Evolutionary conservation across 805 yeast genomes (phyloP).

Genomic region (Starmerella kuoi): DNA sequence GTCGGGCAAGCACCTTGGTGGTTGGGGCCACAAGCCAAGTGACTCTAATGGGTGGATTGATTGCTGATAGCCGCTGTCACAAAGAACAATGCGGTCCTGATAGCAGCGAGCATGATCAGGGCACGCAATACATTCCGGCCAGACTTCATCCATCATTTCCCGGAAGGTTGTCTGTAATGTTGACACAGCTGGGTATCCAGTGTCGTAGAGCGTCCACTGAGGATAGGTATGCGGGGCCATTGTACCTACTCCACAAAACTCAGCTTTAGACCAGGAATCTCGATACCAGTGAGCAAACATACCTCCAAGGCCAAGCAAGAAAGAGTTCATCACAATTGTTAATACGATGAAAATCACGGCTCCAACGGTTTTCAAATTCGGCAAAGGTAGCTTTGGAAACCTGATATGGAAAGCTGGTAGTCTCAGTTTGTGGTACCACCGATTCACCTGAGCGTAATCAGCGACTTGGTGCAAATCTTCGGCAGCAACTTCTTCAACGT

Average conservation of each 20-base stretch:
- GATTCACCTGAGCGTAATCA: neutral
- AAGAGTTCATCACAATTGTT: neutral
- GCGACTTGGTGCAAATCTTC: conserved; percentile 5
- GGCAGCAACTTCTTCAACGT: conserved; percentile 8
- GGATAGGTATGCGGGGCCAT: conserved; percentile 14
- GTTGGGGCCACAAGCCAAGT: conserved; percentile 46
- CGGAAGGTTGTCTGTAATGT: conserved; percentile 9
- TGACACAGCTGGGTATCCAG: conserved; percentile 2
- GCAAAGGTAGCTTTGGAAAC: conserved; percentile 4
- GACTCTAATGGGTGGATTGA: conserved; percentile 43
- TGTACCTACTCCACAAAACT: conserved; percentile 18
- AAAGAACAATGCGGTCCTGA: conserved; percentile 45
- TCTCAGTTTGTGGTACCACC: neutral
- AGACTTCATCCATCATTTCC: conserved; percentile 13
- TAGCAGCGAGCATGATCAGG: conserved; percentile 73
- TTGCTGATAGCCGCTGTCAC: conserved; percentile 55
- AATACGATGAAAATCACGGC: neutral
- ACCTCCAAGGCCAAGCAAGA: conserved; percentile 1
- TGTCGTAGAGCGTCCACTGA: conserved; percentile 8
- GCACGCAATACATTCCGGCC: conserved; percentile 49
- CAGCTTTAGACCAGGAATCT: conserved; percentile 9
- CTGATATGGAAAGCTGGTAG: conserved; percentile 1
- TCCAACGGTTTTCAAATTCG: neutral
- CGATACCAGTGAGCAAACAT: conserved; percentile 13
- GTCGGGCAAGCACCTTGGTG: conserved; percentile 63